Percentiles rank a stretch among this genome's conserved stretches.
Conservation (phyloP, 2,329 filamentous ascomycete genomes). For the Pseudocercospora fijiensis region DNA sequence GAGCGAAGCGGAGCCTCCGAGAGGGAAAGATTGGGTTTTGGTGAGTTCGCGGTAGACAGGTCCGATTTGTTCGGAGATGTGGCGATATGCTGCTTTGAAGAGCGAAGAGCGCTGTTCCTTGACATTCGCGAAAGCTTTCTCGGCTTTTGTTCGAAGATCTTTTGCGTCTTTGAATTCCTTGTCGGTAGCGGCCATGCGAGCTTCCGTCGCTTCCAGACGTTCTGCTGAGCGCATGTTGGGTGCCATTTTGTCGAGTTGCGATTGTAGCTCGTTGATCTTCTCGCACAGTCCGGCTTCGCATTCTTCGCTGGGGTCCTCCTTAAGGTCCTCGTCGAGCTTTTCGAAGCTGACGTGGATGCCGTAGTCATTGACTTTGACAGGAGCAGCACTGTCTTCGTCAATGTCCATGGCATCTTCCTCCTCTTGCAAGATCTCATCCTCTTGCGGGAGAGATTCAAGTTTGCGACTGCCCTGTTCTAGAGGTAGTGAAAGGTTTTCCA, state of each 20-base stretch:
- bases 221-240: slow-evolving; percentile 97
- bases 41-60: slow-evolving; percentile 95
- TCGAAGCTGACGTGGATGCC: slow-evolving; percentile 89
- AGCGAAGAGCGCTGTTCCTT: slow-evolving; percentile 82
- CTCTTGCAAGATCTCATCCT: slow-evolving; percentile 66
- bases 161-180: slow-evolving; percentile 87
- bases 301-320: slow-evolving; percentile 69
- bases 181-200: slow-evolving; percentile 77
- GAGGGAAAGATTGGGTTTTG: slow-evolving; percentile 80
- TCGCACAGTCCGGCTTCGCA: slow-evolving; percentile 75
- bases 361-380: slow-evolving; percentile 71
- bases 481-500: slow-evolving; percentile 88
- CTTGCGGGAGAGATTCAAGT: slow-evolving; percentile 81
- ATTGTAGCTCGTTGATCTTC: slow-evolving; percentile 69
- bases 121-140: slow-evolving; percentile 78
- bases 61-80: slow-evolving; percentile 92
- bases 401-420: slow-evolving; percentile 92
- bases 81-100: slow-evolving; percentile 91
- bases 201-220: slow-evolving; percentile 80
- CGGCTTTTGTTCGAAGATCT: slow-evolving; percentile 68
- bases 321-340: slow-evolving; percentile 75
- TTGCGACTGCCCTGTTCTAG: slow-evolving; percentile 67
- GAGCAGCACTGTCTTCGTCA: slow-evolving; percentile 60
- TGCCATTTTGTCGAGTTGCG: slow-evolving; percentile 87
- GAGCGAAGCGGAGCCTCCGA: slow-evolving; percentile 85